These are phyloP conservation scores for Exophiala oligosperma DNA, from an alignment of 2,329 filamentous ascomycete genomes.

Conservation along the genomic window DNA sequence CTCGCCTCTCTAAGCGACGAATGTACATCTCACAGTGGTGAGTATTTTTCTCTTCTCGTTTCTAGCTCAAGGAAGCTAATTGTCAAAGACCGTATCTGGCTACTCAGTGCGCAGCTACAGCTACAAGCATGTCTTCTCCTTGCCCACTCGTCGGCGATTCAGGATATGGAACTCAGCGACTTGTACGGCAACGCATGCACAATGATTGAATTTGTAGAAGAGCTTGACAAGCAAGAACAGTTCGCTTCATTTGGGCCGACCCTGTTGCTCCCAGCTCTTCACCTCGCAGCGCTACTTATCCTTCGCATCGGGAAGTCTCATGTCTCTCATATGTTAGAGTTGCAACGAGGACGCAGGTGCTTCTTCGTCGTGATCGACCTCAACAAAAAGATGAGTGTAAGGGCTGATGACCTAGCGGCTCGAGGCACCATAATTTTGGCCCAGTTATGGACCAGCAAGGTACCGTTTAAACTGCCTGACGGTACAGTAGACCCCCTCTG, in stretches of 20 bases:
- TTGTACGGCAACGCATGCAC: conserved; percentile 5
- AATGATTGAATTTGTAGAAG: conserved; percentile 1
- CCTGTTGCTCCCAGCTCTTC: neutral
- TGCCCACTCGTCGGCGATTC: neutral
- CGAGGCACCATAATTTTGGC: conserved; percentile 16
- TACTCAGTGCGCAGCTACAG: conserved; percentile 1
- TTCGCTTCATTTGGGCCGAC: neutral
- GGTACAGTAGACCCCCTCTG: conserved; percentile 13
- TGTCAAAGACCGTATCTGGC: neutral
- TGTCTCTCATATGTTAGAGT: conserved; percentile 8
- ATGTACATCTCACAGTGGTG: neutral
- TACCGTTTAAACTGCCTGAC: conserved; percentile 11
- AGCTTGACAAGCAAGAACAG: conserved; percentile 1
- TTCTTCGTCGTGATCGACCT: conserved; percentile 19
- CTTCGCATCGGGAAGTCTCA: conserved; percentile 11
- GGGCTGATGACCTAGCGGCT: conserved; percentile 13
- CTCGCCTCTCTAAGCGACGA: neutral
- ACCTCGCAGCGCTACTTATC: conserved; percentile 9
- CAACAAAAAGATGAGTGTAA: conserved; percentile 16
- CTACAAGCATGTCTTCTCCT: conserved; percentile 6
- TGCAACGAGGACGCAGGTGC: conserved; percentile 10
- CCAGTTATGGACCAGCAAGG: conserved; percentile 20
- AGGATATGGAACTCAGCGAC: neutral
- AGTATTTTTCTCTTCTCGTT: neutral
- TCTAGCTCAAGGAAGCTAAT: neutral